phyloP scores from a whole-genome alignment of 306 rosid genomes.

The Sicyos baderoa region DNA sequence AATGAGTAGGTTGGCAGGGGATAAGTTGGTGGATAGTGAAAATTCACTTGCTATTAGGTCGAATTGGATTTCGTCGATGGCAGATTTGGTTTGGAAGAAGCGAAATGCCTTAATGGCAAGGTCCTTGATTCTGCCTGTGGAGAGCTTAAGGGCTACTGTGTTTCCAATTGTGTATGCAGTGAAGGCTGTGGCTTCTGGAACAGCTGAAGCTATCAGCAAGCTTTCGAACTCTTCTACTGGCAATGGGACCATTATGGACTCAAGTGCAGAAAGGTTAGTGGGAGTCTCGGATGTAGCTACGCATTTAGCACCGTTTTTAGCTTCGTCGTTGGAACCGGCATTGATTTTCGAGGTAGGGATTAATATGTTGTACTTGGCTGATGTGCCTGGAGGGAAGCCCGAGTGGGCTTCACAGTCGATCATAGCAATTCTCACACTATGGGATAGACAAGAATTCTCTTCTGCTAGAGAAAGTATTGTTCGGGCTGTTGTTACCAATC shows the following conservation, averaged over 20 bases:
- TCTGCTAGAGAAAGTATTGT: conserved; percentile 95
- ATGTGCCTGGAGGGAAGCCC: conserved; percentile 96
- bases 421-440: conserved; percentile 81
- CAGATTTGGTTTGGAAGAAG: conserved; percentile 87
- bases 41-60: conserved; percentile 86
- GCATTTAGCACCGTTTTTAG: conserved; percentile 86
- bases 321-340: conserved; percentile 87
- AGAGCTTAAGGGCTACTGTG: conserved; percentile 77
- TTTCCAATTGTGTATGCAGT: conserved; percentile 82
- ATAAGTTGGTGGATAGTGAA: conserved; percentile 86
- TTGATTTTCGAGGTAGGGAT: conserved; percentile 91
- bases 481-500: conserved; percentile 91
- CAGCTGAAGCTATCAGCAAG: conserved; percentile 68
- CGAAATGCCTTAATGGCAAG: conserved; percentile 88
- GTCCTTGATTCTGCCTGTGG: conserved; percentile 78
- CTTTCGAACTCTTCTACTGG: conserved; percentile 59
- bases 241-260: conserved; percentile 35
- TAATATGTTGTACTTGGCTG: conserved; percentile 90
- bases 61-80: conserved; percentile 94
- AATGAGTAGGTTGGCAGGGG: conserved; percentile 90
- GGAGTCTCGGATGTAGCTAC: conserved; percentile 92
- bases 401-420: conserved; percentile 98
- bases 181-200: conserved; percentile 83
- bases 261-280: conserved; percentile 67
- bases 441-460: conserved; percentile 94